Percentiles rank a stretch among this genome's conserved stretches.
Evolutionary conservation across 2,329 filamentous ascomycete species (phyloP).

Genomic region (Corinectria fuckeliana): DNA sequence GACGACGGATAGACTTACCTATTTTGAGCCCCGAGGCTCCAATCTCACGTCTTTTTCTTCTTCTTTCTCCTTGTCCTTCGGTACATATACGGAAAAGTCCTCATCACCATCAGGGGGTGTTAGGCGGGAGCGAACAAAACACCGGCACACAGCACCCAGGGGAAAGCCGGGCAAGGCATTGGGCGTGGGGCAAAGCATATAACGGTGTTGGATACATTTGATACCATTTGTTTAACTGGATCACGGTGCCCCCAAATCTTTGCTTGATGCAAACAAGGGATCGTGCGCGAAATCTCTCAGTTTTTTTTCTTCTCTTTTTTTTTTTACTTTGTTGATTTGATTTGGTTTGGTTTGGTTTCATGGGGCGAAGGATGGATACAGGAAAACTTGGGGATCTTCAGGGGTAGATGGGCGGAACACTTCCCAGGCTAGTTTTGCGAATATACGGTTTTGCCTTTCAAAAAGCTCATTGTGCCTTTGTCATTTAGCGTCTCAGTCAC

Average conservation of each 20-base stretch:
- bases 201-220: slow-evolving; percentile 39
- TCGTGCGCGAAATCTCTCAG: background rate
- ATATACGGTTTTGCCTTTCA: slow-evolving; percentile 1
- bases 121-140: background rate
- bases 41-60: slow-evolving; percentile 15
- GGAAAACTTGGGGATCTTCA: slow-evolving; percentile 16
- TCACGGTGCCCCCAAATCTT: background rate
- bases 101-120: slow-evolving; percentile 5
- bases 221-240: slow-evolving; percentile 33
- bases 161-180: slow-evolving; percentile 12
- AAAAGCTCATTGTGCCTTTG: no score
- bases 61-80: slow-evolving; percentile 23
- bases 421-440: slow-evolving; percentile 3
- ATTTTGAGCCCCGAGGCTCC: slow-evolving; percentile 13
- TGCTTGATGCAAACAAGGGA: slow-evolving; percentile 4
- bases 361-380: slow-evolving; percentile 20
- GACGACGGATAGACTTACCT: background rate
- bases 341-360: slow-evolving; percentile 17
- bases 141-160: background rate
- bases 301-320: slow-evolving; percentile 12
- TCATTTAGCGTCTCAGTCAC: no score
- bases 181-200: slow-evolving; percentile 35
- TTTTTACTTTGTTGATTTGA: slow-evolving; percentile 13
- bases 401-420: background rate
- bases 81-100: slow-evolving; percentile 25